phyloP scores from a whole-genome alignment of 129 eudicot species.

The Kitagawia praeruptora region DNA sequence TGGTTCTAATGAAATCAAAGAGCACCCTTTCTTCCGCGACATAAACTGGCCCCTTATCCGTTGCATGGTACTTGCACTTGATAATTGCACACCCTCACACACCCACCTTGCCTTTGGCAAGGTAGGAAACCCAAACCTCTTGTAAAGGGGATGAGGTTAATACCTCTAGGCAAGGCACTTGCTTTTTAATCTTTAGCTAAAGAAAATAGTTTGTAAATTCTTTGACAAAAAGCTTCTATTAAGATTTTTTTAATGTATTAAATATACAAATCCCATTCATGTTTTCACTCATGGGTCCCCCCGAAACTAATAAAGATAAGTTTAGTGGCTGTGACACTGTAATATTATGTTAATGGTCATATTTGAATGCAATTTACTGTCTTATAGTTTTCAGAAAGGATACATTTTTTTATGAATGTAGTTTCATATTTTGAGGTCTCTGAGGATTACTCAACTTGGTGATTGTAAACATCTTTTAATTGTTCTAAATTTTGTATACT shows the following conservation, averaged over 20 bases:
- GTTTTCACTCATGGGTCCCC: neutral
- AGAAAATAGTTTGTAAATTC: neutral
- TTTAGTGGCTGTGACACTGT: neutral
- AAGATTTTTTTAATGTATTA: neutral
- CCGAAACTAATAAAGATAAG: neutral
- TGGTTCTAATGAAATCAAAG: conserved; percentile 80
- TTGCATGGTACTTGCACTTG: conserved; percentile 57
- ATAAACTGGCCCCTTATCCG: conserved; percentile 96
- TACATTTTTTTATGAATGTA: neutral
- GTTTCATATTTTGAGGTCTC: neutral
- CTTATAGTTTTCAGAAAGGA: neutral
- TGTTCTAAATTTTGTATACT: neutral
- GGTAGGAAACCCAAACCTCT: neutral
- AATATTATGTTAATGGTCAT: neutral
- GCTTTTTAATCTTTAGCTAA: neutral
- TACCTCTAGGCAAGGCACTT: conserved; percentile 50
- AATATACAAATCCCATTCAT: neutral
- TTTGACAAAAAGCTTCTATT: neutral
- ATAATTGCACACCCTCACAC: neutral
- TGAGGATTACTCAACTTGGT: neutral
- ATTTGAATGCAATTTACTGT: neutral
- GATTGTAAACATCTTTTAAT: neutral
- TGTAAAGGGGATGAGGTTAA: neutral
- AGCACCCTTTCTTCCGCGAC: conserved; percentile 77
- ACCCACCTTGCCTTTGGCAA: neutral